Evolutionary conservation across 2,329 filamentous ascomycete genomes (phyloP).

Genomic region (Nannizzia gypsea): DNA sequence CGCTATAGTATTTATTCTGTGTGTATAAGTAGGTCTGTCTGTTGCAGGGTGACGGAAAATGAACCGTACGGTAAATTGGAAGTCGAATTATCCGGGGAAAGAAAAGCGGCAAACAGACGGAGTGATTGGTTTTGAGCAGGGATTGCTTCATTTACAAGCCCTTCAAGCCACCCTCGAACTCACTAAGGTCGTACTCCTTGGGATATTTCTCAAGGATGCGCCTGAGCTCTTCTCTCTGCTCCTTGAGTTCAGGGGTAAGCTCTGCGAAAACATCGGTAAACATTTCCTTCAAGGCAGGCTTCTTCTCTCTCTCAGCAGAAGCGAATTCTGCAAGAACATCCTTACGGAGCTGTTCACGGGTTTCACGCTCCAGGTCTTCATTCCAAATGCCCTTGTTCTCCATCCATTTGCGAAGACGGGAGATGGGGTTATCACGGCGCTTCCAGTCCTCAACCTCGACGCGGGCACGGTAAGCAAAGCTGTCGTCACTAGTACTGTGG

Average conservation of each 20-base stretch:
- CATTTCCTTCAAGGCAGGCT: conserved; percentile 41
- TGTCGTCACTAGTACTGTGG: conserved; percentile 93
- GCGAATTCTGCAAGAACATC: conserved; percentile 75
- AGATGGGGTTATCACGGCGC: conserved; percentile 75
- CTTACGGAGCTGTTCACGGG: conserved; percentile 54
- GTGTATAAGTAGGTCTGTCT: neutral
- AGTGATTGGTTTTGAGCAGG: neutral
- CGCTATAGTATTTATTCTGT: neutral
- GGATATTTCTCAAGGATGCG: conserved; percentile 76
- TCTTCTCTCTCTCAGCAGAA: conserved; percentile 50
- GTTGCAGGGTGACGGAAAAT: neutral
- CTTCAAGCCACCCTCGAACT: conserved; percentile 61
- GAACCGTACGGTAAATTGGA: neutral
- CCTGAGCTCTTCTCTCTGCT: conserved; percentile 65
- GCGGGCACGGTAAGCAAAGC: conserved; percentile 84
- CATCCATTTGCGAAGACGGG: conserved; percentile 77
- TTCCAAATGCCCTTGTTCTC: conserved; percentile 75
- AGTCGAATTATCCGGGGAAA: neutral
- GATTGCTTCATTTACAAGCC: conserved; percentile 38
- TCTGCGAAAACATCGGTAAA: conserved; percentile 88
- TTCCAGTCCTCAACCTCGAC: conserved; percentile 96
- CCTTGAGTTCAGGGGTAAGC: conserved; percentile 63
- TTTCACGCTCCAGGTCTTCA: conserved; percentile 65
- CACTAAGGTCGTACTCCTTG: conserved; percentile 73
- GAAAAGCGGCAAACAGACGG: neutral